Evolutionary conservation across 345 rosid genomes (phyloP).

Genomic region (Hevea brasiliensis): DNA sequence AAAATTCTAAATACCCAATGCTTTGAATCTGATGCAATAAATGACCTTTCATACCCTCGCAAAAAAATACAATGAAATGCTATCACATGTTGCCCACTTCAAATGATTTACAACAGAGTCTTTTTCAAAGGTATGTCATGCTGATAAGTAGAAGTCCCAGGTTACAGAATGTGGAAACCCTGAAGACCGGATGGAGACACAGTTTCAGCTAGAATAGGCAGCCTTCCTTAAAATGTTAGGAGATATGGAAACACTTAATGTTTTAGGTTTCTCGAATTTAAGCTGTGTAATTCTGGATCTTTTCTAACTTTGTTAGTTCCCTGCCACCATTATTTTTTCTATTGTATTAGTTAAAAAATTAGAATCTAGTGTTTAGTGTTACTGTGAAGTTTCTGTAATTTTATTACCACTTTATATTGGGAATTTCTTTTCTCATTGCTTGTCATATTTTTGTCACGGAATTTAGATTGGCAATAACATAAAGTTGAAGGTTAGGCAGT

Average conservation of each 20-base stretch:
- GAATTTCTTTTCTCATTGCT: background rate
- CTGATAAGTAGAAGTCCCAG: background rate
- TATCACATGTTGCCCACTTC: background rate
- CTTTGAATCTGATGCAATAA: background rate
- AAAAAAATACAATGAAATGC: background rate
- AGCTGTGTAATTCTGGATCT: background rate
- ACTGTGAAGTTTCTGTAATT: background rate
- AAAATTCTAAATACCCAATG: background rate
- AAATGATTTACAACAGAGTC: background rate
- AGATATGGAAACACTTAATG: background rate
- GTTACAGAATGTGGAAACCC: background rate
- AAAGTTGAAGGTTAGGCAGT: background rate
- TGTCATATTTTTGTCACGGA: background rate
- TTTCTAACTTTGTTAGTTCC: background rate
- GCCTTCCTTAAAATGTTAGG: background rate
- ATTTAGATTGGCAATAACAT: background rate
- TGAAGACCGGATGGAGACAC: background rate
- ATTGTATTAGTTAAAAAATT: slow-evolving; percentile 1
- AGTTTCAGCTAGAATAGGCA: background rate
- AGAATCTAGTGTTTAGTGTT: background rate
- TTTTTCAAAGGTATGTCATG: background rate
- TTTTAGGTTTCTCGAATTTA: background rate
- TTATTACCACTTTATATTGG: background rate
- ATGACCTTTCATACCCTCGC: background rate
- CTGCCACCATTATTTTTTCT: background rate